Conservation (phyloP, 129 eudicot genomes). For the Centrapalus pauciflorus region DNA sequence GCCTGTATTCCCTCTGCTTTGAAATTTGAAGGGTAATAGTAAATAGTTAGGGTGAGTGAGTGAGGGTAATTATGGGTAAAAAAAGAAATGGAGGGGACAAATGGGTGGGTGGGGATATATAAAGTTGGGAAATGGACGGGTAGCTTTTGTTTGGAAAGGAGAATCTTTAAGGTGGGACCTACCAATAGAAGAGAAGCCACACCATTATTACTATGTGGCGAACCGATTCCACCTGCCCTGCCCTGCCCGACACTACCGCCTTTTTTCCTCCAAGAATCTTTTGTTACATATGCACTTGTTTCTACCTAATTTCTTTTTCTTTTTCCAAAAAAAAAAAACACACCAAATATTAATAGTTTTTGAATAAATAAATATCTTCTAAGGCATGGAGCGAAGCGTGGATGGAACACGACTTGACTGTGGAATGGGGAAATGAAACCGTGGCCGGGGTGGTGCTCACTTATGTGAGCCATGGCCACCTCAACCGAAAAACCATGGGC, state of each 20-base stretch:
- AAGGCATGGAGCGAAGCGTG: too few species aligned
- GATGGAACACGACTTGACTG: too few species aligned
- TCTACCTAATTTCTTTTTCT: slow-evolving; percentile 17
- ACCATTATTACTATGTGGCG: slow-evolving; percentile 69
- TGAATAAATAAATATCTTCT: too few species aligned
- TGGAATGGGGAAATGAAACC: too few species aligned
- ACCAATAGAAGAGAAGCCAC: slow-evolving; percentile 26
- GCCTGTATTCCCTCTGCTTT: background rate
- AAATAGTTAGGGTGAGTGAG: background rate
- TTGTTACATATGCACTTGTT: slow-evolving; percentile 9
- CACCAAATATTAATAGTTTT: too few species aligned
- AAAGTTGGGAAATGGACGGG: background rate
- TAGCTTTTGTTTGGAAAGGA: slow-evolving; percentile 16
- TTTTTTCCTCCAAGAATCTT: background rate
- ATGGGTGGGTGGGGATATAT: slow-evolving; percentile 7
- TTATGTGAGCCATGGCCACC: too few species aligned
- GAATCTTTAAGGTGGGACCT: slow-evolving; percentile 39
- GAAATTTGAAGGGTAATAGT: background rate
- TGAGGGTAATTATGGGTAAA: background rate
- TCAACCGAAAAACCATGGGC: too few species aligned
- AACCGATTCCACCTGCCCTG: slow-evolving; percentile 36
- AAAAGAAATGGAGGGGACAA: slow-evolving; percentile 13
- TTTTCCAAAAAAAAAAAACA: too few species aligned
- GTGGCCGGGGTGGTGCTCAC: too few species aligned
- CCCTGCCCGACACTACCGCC: slow-evolving; percentile 21